Evolutionary conservation across 148 eudicot genomes (phyloP).

Genomic region (Rhododendron henanense): DNA sequence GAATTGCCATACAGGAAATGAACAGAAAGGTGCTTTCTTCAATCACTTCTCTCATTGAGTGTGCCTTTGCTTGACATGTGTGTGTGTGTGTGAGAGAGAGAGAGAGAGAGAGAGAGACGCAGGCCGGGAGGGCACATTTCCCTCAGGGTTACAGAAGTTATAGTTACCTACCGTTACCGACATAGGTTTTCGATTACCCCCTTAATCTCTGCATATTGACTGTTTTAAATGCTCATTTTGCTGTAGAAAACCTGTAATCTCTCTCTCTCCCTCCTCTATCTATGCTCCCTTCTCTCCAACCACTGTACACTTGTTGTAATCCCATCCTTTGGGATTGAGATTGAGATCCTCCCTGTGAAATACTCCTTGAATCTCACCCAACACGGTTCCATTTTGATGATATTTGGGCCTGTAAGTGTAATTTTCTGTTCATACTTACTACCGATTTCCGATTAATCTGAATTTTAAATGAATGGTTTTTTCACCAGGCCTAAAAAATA

Average conservation of each 20-base stretch:
- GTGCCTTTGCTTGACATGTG: not conserved
- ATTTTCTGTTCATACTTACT: not conserved
- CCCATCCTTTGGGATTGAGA: not conserved
- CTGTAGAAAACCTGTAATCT: not conserved
- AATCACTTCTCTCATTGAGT: not conserved
- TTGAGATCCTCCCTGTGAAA: not conserved
- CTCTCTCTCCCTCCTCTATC: not conserved
- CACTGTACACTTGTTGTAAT: not conserved
- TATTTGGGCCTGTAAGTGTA: too few relatives aligned
- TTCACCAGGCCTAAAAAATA: not conserved
- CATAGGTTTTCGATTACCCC: not conserved
- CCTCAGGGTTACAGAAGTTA: too few relatives aligned
- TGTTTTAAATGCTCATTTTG: not conserved
- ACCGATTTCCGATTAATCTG: not conserved
- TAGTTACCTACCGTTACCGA: not conserved
- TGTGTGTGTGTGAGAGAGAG: not conserved
- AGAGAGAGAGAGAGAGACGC: not conserved
- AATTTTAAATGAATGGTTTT: not conserved
- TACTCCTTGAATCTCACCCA: not conserved
- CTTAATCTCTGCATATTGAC: not conserved
- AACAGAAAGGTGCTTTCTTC: conserved; percentile 70
- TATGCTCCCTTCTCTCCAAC: not conserved
- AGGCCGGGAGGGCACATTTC: not conserved
- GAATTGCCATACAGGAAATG: conserved; percentile 95
- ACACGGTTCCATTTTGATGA: not conserved